A percentile compares a stretch with the other conserved stretches of the same genome.
Evolutionary conservation across 306 rosid species (phyloP).

Genomic region (Medicago ruthenica): DNA sequence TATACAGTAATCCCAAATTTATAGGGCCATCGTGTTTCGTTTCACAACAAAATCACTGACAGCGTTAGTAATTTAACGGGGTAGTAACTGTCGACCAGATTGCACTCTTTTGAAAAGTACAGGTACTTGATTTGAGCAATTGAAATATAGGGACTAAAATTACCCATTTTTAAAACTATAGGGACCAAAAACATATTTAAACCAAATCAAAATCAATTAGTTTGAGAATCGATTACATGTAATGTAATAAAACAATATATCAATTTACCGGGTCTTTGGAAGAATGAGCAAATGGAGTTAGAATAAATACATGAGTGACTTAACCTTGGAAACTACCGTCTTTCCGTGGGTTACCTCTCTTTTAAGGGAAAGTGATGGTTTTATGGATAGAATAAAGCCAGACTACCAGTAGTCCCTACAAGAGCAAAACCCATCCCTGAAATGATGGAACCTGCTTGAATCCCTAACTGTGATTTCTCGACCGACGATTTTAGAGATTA

Average conservation of each 20-base stretch:
- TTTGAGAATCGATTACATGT: neutral
- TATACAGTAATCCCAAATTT: too few relatives aligned
- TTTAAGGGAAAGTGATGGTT: neutral
- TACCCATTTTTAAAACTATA: too few relatives aligned
- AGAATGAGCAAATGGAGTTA: neutral
- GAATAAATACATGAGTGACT: neutral
- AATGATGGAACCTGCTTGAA: constrained; percentile 84
- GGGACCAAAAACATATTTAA: too few relatives aligned
- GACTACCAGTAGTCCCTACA: constrained; percentile 81
- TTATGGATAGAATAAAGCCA: constrained; percentile 6
- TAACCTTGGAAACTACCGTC: neutral
- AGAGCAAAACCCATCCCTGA: constrained; percentile 73
- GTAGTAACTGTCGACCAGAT: too few relatives aligned
- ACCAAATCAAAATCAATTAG: neutral
- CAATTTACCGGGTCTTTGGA: neutral
- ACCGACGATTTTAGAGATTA: constrained; percentile 61
- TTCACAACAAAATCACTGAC: too few relatives aligned
- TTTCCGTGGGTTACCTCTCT: neutral
- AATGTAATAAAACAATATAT: neutral
- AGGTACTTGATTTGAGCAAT: too few relatives aligned
- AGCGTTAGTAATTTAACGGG: too few relatives aligned
- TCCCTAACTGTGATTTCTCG: constrained; percentile 78
- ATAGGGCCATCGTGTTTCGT: too few relatives aligned
- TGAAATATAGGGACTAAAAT: too few relatives aligned
- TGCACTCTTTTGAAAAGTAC: too few relatives aligned